Percentiles rank a stretch among this genome's conserved stretches.
Conservation (phyloP, 495 filamentous ascomycete species). For the Penicillium alfredii region DNA sequence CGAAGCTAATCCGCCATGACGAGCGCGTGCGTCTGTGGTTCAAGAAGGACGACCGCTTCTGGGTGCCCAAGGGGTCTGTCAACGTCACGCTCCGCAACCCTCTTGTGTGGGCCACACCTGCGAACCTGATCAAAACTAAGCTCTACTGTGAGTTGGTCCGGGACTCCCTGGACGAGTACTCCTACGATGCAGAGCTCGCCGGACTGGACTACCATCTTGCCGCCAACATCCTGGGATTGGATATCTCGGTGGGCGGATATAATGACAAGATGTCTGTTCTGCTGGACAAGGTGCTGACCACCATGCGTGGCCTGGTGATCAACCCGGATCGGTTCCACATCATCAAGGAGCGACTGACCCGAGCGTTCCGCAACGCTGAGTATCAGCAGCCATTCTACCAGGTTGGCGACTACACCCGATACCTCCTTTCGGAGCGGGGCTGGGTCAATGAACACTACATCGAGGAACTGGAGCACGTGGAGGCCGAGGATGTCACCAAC, state of each 20-base stretch:
- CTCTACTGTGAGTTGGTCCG: conserved; percentile 83
- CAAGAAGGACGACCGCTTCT: conserved; percentile 98
- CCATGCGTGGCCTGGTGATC: conserved; percentile 79
- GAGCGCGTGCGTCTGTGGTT: conserved; percentile 82
- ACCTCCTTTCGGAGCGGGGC: conserved; percentile 68
- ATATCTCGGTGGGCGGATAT: conserved; percentile 80
- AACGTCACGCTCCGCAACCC: conserved; percentile 76
- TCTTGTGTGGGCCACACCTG: conserved; percentile 67
- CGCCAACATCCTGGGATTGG: conserved; percentile 64
- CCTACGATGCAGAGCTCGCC: conserved; percentile 93
- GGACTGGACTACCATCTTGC: conserved; percentile 78
- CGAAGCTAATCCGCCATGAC: conserved; percentile 85
- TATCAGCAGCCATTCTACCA: conserved; percentile 85
- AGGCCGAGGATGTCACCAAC: conserved; percentile 61
- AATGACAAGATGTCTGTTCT: conserved; percentile 93
- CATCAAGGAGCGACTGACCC: conserved; percentile 76
- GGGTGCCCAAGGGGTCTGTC: conserved; percentile 92
- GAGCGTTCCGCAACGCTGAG: conserved; percentile 78
- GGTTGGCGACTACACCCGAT: conserved; percentile 76
- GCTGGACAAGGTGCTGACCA: conserved; percentile 81
- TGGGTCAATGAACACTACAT: conserved; percentile 79
- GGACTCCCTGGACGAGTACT: conserved; percentile 88
- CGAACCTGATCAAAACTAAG: conserved; percentile 67
- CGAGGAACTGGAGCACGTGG: conserved; percentile 67
- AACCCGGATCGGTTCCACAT: conserved; percentile 82